Evolutionary conservation across 2,329 filamentous ascomycete genomes (phyloP).

Genomic region (Pseudopithomyces maydicus): DNA sequence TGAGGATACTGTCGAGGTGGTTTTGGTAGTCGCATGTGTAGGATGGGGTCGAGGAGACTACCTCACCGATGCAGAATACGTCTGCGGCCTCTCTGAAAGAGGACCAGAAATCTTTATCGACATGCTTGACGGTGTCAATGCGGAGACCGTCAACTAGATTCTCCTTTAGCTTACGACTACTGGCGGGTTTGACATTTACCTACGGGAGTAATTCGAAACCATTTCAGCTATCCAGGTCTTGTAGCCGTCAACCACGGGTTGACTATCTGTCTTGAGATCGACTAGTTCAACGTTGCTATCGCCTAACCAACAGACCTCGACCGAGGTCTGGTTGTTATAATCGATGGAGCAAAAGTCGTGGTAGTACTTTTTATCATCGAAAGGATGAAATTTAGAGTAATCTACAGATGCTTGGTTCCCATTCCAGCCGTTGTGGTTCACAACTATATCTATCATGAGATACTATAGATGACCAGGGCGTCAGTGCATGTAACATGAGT

Average conservation of each 20-base stretch:
- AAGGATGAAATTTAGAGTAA: constrained; percentile 59
- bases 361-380: constrained; percentile 64
- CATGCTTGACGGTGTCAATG: constrained; percentile 47
- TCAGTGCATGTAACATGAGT: neutral
- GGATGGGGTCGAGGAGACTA: constrained; percentile 36
- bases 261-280: constrained; percentile 53
- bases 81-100: constrained; percentile 40
- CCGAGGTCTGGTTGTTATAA: constrained; percentile 55
- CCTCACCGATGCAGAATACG: constrained; percentile 46
- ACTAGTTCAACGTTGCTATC: constrained; percentile 47
- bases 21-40: constrained; percentile 41
- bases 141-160: constrained; percentile 45
- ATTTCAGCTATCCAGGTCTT: constrained; percentile 22
- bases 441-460: constrained; percentile 65
- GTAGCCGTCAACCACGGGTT: constrained; percentile 14
- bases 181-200: no score
- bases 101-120: constrained; percentile 43
- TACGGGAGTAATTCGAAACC: neutral
- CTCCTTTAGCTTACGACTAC: neutral
- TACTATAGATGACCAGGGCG: constrained; percentile 40
- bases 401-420: constrained; percentile 56
- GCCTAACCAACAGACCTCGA: constrained; percentile 58
- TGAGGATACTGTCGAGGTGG: constrained; percentile 43
- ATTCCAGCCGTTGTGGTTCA: constrained; percentile 62
- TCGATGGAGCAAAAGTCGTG: constrained; percentile 63